Base-by-base conservation (phyloP, 2,329 filamentous ascomycete genomes). In the Penicillium psychrosexuale region DNA sequence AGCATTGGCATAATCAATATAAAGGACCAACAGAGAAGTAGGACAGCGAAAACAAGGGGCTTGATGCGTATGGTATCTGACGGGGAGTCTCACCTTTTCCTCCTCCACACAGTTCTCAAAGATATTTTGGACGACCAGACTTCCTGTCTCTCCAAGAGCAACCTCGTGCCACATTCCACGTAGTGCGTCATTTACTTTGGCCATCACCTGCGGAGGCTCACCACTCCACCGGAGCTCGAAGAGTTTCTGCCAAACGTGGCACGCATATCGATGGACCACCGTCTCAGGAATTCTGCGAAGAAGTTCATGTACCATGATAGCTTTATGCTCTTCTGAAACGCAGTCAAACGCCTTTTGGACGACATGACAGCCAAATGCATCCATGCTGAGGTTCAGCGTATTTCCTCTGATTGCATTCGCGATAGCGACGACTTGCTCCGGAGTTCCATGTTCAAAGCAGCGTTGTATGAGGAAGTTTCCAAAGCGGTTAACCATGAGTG, bases 41-140 rank as follows among this genome's bases (percentile, higher is more conserved):
- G 22, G 15, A 7, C 15, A 50, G 30, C 11, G 7, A 44, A 19
- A 11, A 15, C 22, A 34, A 24, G 11, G 8, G 37, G 3, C 13
- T 30, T 7, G 24, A 19, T 22, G 13, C 4, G 24, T 48, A 30
- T 48, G 24, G 3, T 22, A 48, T 30, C 27, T 47, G 58, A 11
- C 31, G 13, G 33, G 69, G 9, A 15, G n/a, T 34, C 78, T 61
- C 78, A 93, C 91, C 86, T 99, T 99, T 77, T 99, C 94, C 68
- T 97, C 93, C 69, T 99, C 95, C 30, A 97, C 83, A 68, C 94
- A 99, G 69, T 99, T 99, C 78, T 99, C 94, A 72, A 99, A 99
- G 69, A 99, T 99, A 73, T 99, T 99, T 75, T 99, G 94, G 46
- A 99, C 95, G 43, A 99, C 94, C 65, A 99, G 81, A 72, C 94